Conservation (phyloP, 441 rosid species). For the Euphorbia corollata region DNA sequence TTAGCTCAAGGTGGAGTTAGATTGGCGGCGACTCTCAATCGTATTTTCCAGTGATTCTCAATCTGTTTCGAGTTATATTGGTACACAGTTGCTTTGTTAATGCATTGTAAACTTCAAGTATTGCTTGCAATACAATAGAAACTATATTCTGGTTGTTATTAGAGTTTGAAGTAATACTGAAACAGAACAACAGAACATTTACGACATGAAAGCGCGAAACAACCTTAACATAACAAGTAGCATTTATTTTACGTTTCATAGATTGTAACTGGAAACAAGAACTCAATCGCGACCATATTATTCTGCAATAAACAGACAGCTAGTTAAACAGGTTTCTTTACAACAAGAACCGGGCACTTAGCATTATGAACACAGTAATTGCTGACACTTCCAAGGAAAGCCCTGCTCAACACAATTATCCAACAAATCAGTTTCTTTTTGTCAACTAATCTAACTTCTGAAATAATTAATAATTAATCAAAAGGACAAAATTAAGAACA, state of each 20-base stretch:
- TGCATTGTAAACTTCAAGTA: neutral
- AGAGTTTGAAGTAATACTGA: too few species aligned
- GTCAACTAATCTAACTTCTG: too few species aligned
- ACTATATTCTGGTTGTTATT: too few species aligned
- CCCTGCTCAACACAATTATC: too few species aligned
- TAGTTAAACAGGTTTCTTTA: slow-evolving; percentile 14
- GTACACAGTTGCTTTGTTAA: neutral
- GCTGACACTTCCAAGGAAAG: slow-evolving; percentile 22
- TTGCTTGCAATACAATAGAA: neutral
- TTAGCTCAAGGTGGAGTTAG: slow-evolving; percentile 84
- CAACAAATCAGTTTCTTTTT: too few species aligned
- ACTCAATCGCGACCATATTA: too few species aligned
- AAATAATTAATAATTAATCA: neutral
- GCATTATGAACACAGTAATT: slow-evolving; percentile 28
- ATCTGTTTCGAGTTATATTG: neutral
- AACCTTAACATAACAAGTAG: too few species aligned
- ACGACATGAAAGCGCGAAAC: too few species aligned
- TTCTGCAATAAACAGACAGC: too few species aligned
- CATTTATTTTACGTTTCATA: too few species aligned
- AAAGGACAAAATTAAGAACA: slow-evolving; percentile 7
- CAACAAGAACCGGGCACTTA: slow-evolving; percentile 39
- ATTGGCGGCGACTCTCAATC: slow-evolving; percentile 74
- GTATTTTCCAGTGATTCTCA: slow-evolving; percentile 36
- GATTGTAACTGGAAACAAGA: too few species aligned
- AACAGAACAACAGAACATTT: too few species aligned